Conservation (phyloP, 2,329 filamentous ascomycete genomes). For the Trichoderma atrobrunneum region DNA sequence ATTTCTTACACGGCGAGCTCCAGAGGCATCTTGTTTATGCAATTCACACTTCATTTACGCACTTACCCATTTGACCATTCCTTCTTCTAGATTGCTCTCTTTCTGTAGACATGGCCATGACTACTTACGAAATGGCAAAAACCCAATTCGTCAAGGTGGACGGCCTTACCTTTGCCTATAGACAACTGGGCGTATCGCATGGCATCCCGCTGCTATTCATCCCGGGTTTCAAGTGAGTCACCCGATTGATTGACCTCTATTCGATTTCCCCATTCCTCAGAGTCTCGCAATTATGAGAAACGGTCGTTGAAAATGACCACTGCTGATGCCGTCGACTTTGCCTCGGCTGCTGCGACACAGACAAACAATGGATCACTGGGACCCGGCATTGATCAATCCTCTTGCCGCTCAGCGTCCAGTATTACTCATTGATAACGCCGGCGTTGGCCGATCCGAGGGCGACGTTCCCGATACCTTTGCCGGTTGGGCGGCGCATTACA, state of each 20-base stretch:
- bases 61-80: neutral
- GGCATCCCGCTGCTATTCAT: conserved; percentile 34
- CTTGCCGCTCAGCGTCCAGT: conserved; percentile 39
- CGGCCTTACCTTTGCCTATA: conserved; percentile 33
- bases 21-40: neutral
- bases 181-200: conserved; percentile 29
- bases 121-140: conserved; percentile 30
- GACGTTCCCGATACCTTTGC: conserved; percentile 35
- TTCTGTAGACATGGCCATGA: conserved; percentile 24
- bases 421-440: conserved; percentile 42
- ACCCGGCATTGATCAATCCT: conserved; percentile 45
- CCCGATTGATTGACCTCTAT: neutral
- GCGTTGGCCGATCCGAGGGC: conserved; percentile 45
- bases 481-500: conserved; percentile 34
- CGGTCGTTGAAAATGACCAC: neutral
- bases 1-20: neutral
- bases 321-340: neutral
- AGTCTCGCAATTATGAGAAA: neutral
- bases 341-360: conserved; percentile 21
- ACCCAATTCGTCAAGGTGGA: conserved; percentile 32
- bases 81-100: neutral
- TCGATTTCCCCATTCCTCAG: neutral
- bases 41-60: neutral
- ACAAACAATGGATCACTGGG: conserved; percentile 41
- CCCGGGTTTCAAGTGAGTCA: conserved; percentile 33